Evolutionary conservation across 139 green algal species (phyloP).

Genomic region (Asterochloris erici): DNA sequence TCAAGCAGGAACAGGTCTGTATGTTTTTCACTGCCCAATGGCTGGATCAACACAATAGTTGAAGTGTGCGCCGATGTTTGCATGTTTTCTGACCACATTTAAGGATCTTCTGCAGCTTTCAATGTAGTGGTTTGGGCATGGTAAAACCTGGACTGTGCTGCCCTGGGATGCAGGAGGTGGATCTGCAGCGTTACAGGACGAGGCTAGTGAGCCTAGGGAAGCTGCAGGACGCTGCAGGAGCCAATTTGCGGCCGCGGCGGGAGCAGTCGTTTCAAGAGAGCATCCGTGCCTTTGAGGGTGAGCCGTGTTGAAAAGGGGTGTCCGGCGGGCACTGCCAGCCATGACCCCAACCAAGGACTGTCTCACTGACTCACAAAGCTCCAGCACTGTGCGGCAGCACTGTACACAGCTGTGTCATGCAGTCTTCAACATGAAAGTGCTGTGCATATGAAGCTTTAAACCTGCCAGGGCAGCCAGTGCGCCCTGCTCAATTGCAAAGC

Average conservation of each 20-base stretch:
- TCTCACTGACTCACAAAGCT: background rate
- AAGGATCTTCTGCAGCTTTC: background rate
- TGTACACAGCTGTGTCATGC: background rate
- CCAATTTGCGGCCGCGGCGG: conserved; percentile 4
- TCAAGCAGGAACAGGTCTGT: conserved; percentile 13
- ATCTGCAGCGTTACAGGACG: conserved; percentile 31
- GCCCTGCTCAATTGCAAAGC: no score
- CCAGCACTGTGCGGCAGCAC: background rate
- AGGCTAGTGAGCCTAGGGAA: conserved; percentile 35
- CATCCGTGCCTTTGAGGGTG: conserved; percentile 29
- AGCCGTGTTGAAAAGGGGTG: no score
- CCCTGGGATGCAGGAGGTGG: conserved; percentile 29
- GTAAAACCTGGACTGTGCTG: no score
- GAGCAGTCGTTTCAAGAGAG: conserved; percentile 23
- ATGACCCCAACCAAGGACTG: no score
- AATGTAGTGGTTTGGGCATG: background rate
- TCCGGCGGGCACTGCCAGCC: no score
- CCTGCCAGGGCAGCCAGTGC: no score
- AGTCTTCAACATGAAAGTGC: background rate
- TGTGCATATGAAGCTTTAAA: background rate
- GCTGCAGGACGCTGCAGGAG: conserved; percentile 25
- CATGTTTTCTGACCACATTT: background rate
- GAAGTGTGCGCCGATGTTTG: background rate
- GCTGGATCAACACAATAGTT: no score
- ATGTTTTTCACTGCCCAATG: background rate